phyloP scores from a whole-genome alignment of 345 rosid species.

The Eucalyptus leucophloia region DNA sequence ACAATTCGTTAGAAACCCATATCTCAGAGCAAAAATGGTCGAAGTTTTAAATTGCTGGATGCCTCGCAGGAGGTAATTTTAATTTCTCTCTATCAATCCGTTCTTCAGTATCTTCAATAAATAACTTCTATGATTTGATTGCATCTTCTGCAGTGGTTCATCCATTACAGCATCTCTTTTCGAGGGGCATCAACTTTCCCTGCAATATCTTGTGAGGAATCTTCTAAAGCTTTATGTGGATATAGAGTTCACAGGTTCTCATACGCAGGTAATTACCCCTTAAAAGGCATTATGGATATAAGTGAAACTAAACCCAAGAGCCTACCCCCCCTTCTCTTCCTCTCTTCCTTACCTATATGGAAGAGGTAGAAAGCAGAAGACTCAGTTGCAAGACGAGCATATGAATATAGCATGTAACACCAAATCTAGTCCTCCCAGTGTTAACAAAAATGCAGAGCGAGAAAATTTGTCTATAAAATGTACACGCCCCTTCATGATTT shows the following conservation, averaged over 20 bases:
- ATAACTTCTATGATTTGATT: neutral
- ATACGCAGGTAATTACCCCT: conserved; percentile 67
- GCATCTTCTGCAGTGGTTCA: conserved; percentile 50
- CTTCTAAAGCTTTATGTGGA: conserved; percentile 98
- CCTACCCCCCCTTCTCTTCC: neutral
- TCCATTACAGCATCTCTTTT: conserved; percentile 72
- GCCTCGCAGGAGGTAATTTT: conserved; percentile 75
- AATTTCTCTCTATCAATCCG: neutral
- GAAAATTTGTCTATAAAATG: neutral
- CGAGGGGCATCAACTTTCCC: conserved; percentile 91
- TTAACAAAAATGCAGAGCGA: neutral
- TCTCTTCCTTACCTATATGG: neutral
- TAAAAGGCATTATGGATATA: neutral
- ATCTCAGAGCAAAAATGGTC: conserved; percentile 98
- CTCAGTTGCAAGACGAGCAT: neutral
- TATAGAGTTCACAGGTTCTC: conserved; percentile 98
- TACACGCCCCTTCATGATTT: neutral
- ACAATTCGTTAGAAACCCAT: conserved; percentile 74
- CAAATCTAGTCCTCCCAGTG: neutral
- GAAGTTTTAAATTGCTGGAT: conserved; percentile 99
- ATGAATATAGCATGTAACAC: neutral
- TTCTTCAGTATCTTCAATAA: neutral
- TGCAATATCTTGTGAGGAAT: conserved; percentile 92
- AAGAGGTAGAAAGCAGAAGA: neutral
- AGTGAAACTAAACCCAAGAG: neutral